Evolutionary conservation across 2,329 filamentous ascomycete species (phyloP).

Genomic region (Lecanosticta acicola): DNA sequence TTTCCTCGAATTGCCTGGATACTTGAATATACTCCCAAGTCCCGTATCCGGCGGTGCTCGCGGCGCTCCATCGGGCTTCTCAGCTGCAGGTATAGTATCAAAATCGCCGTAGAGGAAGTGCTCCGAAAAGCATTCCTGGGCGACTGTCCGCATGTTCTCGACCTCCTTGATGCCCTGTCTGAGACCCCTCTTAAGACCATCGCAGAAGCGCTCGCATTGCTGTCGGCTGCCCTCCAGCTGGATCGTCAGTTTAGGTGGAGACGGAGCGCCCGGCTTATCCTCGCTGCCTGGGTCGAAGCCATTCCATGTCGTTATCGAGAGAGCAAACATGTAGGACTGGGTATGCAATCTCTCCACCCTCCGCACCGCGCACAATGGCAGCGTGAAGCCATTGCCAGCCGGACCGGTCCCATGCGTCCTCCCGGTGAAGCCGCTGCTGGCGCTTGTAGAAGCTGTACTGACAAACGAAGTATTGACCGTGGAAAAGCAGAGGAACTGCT

Average conservation of each 20-base stretch:
- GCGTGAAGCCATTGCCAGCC: conserved; percentile 89
- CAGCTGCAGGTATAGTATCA: conserved; percentile 46
- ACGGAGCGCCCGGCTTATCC: conserved; percentile 43
- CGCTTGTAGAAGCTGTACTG: conserved; percentile 69
- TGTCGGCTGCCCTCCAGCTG: conserved; percentile 84
- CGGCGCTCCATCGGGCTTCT: conserved; percentile 31
- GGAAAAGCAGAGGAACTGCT: conserved; percentile 93
- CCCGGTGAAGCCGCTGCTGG: conserved; percentile 80
- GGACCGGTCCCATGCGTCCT: conserved; percentile 90
- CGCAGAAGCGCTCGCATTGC: conserved; percentile 91
- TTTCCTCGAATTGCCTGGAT: conserved; percentile 91
- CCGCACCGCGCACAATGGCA: conserved; percentile 85
- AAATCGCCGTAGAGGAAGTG: conserved; percentile 48
- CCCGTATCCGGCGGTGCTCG: conserved; percentile 74
- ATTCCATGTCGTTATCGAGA: conserved; percentile 95
- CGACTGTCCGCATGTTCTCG: conserved; percentile 72
- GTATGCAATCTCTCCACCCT: conserved; percentile 90
- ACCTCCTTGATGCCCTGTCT: conserved; percentile 83
- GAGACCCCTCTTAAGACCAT: conserved; percentile 85
- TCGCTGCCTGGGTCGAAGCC: conserved; percentile 52
- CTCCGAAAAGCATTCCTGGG: conserved; percentile 85
- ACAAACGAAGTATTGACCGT: conserved; percentile 86
- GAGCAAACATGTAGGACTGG: conserved; percentile 84
- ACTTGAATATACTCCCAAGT: conserved; percentile 84
- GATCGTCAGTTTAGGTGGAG: conserved; percentile 83